Percentiles rank a stretch among this genome's conserved stretches.
Evolutionary conservation across 257 asterid species (phyloP).

Genomic region (Nicotiana attenuata): DNA sequence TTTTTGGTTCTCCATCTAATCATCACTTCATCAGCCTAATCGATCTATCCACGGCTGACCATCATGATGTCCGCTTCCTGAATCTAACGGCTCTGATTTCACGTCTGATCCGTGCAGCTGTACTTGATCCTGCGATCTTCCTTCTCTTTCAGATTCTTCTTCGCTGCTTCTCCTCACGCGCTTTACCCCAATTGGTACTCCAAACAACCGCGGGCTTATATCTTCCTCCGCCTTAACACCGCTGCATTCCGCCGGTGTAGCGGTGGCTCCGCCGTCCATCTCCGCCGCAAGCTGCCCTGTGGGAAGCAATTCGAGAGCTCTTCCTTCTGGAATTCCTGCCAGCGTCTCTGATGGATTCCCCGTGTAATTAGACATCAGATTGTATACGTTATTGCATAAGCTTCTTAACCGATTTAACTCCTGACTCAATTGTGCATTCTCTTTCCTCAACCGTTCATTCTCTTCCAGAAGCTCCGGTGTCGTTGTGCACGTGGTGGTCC

Average conservation of each 20-base stretch:
- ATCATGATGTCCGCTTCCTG: conserved; percentile 22
- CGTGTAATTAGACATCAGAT: conserved; percentile 49
- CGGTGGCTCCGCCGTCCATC: conserved; percentile 18
- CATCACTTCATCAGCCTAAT: background rate
- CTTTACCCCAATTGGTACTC: conserved; percentile 54
- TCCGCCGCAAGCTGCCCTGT: conserved; percentile 15
- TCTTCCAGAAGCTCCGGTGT: conserved; percentile 56
- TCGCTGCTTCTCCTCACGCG: conserved; percentile 32
- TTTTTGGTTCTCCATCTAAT: background rate
- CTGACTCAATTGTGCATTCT: conserved; percentile 47
- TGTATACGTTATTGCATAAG: conserved; percentile 49
- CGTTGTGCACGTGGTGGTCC: conserved; percentile 26
- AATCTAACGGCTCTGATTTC: conserved; percentile 46
- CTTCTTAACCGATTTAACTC: conserved; percentile 45
- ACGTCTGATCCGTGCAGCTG: conserved; percentile 19
- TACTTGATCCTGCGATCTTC: conserved; percentile 1
- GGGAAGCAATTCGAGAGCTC: conserved; percentile 21
- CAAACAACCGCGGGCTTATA: conserved; percentile 51
- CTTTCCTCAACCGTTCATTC: conserved; percentile 60
- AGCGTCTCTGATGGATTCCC: conserved; percentile 22
- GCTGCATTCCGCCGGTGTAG: background rate
- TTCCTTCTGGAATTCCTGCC: conserved; percentile 23
- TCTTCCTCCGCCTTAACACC: conserved; percentile 14
- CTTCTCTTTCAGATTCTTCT: conserved; percentile 6
- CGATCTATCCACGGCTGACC: background rate